These are phyloP conservation scores for Taphrina pruni DNA, from an alignment of 1,139 yeast species.

Conservation along the genomic window DNA sequence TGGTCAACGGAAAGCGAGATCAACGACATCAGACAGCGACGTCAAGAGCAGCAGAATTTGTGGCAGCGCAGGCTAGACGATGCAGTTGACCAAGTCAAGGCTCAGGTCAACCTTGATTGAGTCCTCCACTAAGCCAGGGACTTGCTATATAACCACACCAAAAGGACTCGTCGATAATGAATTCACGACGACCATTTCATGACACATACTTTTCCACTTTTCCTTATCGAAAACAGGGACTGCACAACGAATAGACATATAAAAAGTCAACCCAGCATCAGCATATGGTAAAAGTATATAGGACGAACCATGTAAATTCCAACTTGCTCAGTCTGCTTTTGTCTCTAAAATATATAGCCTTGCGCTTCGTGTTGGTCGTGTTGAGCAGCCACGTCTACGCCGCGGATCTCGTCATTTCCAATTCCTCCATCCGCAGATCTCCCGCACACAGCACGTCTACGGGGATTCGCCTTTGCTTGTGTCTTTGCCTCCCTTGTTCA, in stretches of 20 bases:
- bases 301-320: not conserved
- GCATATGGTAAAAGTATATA: not conserved
- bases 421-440: slow-evolving; percentile 1
- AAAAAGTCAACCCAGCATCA: not conserved
- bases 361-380: slow-evolving; percentile 3
- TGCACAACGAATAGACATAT: not conserved
- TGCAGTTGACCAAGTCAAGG: slow-evolving; percentile 49
- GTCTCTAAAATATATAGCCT: not conserved
- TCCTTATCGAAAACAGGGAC: not conserved
- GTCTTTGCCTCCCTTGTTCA: too few relatives aligned
- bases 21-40: slow-evolving; percentile 27
- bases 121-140: not conserved
- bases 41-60: slow-evolving; percentile 33
- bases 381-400: not conserved
- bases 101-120: slow-evolving; percentile 5
- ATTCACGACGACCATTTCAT: slow-evolving; percentile 2
- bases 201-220: not conserved
- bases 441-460: not conserved
- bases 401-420: slow-evolving; percentile 10
- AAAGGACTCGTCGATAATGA: not conserved
- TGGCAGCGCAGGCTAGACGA: slow-evolving; percentile 57
- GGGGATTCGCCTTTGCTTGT: too few relatives aligned
- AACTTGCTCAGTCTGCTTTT: too few relatives aligned
- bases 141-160: not conserved
- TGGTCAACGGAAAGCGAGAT: slow-evolving; percentile 42